phyloP scores from a whole-genome alignment of 2,329 filamentous ascomycete genomes.

The Arthrobotrys musiformis region DNA sequence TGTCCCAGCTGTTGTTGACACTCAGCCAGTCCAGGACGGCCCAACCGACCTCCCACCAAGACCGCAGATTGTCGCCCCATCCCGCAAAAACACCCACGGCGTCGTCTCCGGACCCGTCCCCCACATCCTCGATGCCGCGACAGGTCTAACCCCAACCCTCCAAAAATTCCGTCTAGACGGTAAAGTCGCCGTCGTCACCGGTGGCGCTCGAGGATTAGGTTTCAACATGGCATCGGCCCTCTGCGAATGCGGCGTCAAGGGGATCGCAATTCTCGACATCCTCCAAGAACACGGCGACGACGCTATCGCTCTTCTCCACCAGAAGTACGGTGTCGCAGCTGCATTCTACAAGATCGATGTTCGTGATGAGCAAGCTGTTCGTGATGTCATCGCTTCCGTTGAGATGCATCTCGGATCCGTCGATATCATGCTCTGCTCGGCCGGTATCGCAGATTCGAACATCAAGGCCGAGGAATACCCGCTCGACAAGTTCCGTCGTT shows the following conservation, averaged over 20 bases:
- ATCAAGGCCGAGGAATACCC: conserved; percentile 83
- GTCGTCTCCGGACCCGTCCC: conserved; percentile 68
- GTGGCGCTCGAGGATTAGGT: conserved; percentile 79
- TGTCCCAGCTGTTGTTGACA: conserved; percentile 2
- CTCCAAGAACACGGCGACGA: conserved; percentile 79
- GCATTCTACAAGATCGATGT: conserved; percentile 84
- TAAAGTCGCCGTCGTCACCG: conserved; percentile 78
- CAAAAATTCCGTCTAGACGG: conserved; percentile 75
- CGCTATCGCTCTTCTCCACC: conserved; percentile 75
- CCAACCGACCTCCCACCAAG: background rate
- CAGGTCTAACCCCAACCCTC: conserved; percentile 71
- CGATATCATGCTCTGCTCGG: conserved; percentile 81
- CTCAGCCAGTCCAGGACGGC: background rate
- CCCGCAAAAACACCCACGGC: conserved; percentile 66
- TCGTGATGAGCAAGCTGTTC: conserved; percentile 76
- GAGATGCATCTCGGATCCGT: conserved; percentile 73
- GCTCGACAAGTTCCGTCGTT: conserved; percentile 77
- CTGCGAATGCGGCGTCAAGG: conserved; percentile 78
- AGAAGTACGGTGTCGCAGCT: conserved; percentile 77
- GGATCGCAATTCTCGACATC: conserved; percentile 79
- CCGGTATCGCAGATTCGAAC: conserved; percentile 84
- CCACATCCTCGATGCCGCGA: conserved; percentile 66
- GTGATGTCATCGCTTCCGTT: conserved; percentile 74
- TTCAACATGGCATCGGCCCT: conserved; percentile 83
- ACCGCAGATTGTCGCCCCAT: conserved; percentile 61